Evolutionary conservation across 2,329 filamentous ascomycete species (phyloP), one percentile per base, ranked within the genome.

Genomic region (Colletotrichum noveboracense): DNA sequence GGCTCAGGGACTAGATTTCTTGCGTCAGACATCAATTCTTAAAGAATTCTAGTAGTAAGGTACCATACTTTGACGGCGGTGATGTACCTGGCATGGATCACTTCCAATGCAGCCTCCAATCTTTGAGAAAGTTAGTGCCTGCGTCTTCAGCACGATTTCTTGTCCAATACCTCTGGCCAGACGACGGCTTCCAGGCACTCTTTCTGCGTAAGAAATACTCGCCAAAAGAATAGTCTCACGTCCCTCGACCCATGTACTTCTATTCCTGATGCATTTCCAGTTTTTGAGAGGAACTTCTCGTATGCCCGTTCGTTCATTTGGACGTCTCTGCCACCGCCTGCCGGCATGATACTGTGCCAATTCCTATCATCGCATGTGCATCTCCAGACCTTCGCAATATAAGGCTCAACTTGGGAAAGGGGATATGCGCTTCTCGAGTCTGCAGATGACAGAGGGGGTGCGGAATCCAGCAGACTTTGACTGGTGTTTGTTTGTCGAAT

Each of bases 361-460:
- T 2, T 2, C 2, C 38, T 6, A 6, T 48, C 38, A 12, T 48
- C 38, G 18, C 38, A n/a, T 7, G 18, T 48, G 18, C 38, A 48
- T n/a, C 38, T 48, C 38, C 38, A 48, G 9, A 48, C 38, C 0
- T 48, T 48, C 9, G 5, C 38, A 7, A 48, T 21, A 7, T 48
- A 48, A 21, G n/a, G 43, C n/a, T 48, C 43, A 13, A 48, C 10
- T 21, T 7, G 18, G 9, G 38, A 48, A 6, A n/a, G 38, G 1
- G 18, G 18, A 48, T 18, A 48, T 48, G 18, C 0, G 5, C 18
- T n/a, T 48, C 38, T 48, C 9, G 38, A 48, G 1, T 3, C 9
- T 48, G 9, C 38, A 48, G 38, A 12, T 6, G 18, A 0, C 10
- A n/a, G 3, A 21, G 43, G 1, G 1, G 9, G 0, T 48, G 18